Conservation (phyloP, 2,329 filamentous ascomycete species). For the Beauveria pseudobassiana region DNA sequence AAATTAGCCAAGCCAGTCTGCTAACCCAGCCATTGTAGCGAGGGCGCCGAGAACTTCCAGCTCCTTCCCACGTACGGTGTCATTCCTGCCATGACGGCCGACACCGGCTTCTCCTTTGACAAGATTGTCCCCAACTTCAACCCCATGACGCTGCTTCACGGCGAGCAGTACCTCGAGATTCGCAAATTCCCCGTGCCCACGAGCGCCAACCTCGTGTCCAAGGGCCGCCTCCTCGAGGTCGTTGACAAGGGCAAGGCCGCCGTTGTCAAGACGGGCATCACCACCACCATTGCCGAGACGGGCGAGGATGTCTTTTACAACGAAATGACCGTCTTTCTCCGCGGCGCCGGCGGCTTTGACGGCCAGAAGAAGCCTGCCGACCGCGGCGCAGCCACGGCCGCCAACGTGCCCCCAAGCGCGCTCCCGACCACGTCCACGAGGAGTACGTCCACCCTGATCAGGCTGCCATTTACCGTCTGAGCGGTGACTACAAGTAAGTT, state of each 20-base stretch:
- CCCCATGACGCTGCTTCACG: conserved; percentile 97
- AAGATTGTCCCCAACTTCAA: conserved; percentile 92
- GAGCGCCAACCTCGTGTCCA: conserved; percentile 65
- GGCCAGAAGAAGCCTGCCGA: conserved; percentile 71
- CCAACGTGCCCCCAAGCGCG: conserved; percentile 72
- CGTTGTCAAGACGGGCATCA: conserved; percentile 70
- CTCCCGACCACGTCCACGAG: conserved; percentile 76
- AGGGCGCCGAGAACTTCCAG: conserved; percentile 88
- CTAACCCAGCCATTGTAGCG: conserved; percentile 31
- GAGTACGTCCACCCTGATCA: conserved; percentile 84
- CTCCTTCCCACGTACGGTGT: conserved; percentile 93
- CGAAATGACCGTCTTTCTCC: conserved; percentile 86
- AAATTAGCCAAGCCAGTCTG: background rate
- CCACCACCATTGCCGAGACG: conserved; percentile 75
- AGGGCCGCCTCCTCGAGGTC: conserved; percentile 80
- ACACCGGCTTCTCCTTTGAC: conserved; percentile 69
- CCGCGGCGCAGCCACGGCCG: conserved; percentile 70
- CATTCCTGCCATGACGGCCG: conserved; percentile 84
- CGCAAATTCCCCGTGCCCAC: conserved; percentile 89
- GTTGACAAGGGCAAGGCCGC: conserved; percentile 92
- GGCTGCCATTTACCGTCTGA: conserved; percentile 86
- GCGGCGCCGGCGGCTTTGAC: conserved; percentile 84
- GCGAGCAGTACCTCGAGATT: conserved; percentile 96
- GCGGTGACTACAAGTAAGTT: conserved; percentile 72
- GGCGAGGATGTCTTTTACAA: conserved; percentile 96